Conservation (phyloP, 2,329 filamentous ascomycete genomes). For the Penicillium psychrosexuale region DNA sequence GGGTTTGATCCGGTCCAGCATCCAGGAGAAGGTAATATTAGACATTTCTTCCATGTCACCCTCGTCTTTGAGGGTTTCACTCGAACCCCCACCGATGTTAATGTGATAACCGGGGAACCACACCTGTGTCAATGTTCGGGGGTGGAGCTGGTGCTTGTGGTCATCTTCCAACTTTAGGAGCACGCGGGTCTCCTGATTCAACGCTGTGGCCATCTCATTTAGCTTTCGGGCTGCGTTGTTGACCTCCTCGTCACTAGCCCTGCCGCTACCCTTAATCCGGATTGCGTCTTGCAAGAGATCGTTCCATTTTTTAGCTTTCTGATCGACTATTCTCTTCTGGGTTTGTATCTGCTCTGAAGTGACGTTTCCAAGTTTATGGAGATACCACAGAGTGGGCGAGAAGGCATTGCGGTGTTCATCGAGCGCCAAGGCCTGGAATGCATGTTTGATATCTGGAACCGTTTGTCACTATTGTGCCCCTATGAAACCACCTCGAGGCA, state of each 20-base stretch:
- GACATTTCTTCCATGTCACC: constrained; percentile 27
- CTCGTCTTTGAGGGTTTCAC: constrained; percentile 21
- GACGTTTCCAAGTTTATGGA: constrained; percentile 29
- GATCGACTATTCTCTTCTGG: constrained; percentile 3
- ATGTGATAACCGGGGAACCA: constrained; percentile 57
- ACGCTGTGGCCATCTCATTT: constrained; percentile 12
- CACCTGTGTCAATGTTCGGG: constrained; percentile 47
- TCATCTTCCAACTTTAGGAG: constrained; percentile 10
- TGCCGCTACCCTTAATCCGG: constrained; percentile 11
- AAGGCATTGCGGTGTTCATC: constrained; percentile 47
- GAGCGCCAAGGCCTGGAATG: constrained; percentile 40
- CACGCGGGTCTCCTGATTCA: constrained; percentile 13
- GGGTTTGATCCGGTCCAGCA: constrained; percentile 23
- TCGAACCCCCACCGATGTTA: constrained; percentile 51
- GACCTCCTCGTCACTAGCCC: constrained; percentile 13
- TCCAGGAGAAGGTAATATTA: constrained; percentile 22
- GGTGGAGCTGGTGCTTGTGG: constrained; percentile 11
- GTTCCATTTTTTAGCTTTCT: constrained; percentile 5
- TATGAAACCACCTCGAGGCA: background rate
- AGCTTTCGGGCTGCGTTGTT: constrained; percentile 13
- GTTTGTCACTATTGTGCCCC: background rate
- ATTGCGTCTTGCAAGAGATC: constrained; percentile 8
- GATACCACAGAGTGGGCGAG: constrained; percentile 53
- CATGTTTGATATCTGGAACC: constrained; percentile 31
- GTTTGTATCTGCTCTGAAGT: constrained; percentile 9